phyloP scores from a whole-genome alignment of 306 rosid species.

The Geum urbanum region DNA sequence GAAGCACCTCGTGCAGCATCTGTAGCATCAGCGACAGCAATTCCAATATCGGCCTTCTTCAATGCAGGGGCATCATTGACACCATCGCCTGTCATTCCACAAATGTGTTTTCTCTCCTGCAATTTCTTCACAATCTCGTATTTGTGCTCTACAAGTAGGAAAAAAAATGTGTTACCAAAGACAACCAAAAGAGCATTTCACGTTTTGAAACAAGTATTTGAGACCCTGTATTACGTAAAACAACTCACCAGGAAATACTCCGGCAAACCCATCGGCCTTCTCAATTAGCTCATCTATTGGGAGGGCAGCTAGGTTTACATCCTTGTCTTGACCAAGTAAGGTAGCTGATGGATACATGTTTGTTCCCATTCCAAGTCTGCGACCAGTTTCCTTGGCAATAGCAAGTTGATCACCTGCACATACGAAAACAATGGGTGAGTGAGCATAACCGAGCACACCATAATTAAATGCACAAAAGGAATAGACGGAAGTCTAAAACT shows the following conservation, averaged over 20 bases:
- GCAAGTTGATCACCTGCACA: constrained; percentile 93
- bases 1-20: constrained; percentile 99
- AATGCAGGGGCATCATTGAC: constrained; percentile 99
- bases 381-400: constrained; percentile 93
- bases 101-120: constrained; percentile 93
- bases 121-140: constrained; percentile 93
- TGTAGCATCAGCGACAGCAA: constrained; percentile 98
- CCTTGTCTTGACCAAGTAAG: constrained; percentile 91
- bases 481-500: background rate
- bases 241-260: constrained; percentile 88
- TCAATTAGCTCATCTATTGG: constrained; percentile 95
- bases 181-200: background rate
- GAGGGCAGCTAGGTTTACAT: constrained; percentile 71
- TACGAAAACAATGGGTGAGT: constrained; percentile 1
- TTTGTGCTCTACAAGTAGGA: constrained; percentile 64
- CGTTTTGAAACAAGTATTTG: background rate
- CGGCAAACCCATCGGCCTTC: constrained; percentile 98
- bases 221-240: background rate
- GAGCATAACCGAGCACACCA: constrained; percentile 12
- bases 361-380: constrained; percentile 99
- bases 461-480: background rate
- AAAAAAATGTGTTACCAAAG: constrained; percentile 10
- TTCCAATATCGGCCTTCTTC: constrained; percentile 97
- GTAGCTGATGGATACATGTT: constrained; percentile 97
- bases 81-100: constrained; percentile 99